Evolutionary conservation across 768 basidiomycete genomes (phyloP).

Genomic region (Leucocoprinus leucothites): DNA sequence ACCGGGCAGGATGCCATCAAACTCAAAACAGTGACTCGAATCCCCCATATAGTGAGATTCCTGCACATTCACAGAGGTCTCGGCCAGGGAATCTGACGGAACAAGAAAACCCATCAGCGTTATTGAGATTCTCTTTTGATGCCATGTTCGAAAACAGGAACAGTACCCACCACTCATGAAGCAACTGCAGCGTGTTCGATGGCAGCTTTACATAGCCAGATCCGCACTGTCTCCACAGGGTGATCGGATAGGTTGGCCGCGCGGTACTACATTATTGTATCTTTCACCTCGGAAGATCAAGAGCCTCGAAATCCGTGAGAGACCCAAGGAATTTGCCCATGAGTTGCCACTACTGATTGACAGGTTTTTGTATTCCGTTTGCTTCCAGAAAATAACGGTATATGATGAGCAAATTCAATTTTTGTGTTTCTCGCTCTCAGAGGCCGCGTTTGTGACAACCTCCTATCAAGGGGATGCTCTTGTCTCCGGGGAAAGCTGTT

Average conservation of each 20-base stretch:
- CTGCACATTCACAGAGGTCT: constrained; percentile 17
- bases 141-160: not conserved
- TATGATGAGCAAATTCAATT: too few relatives aligned
- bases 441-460: too few relatives aligned
- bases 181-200: constrained; percentile 11
- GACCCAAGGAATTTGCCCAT: too few relatives aligned
- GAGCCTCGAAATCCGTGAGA: constrained; percentile 22
- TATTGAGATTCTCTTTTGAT: not conserved
- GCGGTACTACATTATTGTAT: constrained; percentile 18
- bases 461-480: too few relatives aligned
- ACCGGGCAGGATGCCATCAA: constrained; percentile 7
- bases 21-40: constrained; percentile 21
- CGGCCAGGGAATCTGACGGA: constrained; percentile 1
- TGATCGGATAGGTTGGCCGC: constrained; percentile 28
- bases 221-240: constrained; percentile 26
- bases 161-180: not conserved
- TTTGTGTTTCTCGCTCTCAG: too few relatives aligned
- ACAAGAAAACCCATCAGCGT: not conserved
- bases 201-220: constrained; percentile 8
- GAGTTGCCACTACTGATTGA: too few relatives aligned
- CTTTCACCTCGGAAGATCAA: constrained; percentile 9
- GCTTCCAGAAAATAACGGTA: too few relatives aligned
- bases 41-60: constrained; percentile 28
- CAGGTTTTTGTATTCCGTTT: too few relatives aligned
- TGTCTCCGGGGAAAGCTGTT: too few relatives aligned